phyloP scores from a whole-genome alignment of 352 stramenopile species.

The Plasmopara viticola region DNA sequence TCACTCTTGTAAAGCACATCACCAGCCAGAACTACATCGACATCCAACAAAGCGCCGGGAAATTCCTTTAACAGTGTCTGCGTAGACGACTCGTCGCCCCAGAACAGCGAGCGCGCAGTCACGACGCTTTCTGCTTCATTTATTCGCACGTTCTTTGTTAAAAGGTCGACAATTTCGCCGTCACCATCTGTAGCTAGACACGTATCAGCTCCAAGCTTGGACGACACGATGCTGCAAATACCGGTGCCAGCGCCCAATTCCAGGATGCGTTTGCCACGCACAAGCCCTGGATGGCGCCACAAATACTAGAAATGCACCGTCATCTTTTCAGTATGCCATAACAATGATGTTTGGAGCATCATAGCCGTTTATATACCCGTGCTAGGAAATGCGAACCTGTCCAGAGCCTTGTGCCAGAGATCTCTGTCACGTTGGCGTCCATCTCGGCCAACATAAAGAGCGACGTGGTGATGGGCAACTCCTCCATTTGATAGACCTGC shows the following conservation, averaged over 20 bases:
- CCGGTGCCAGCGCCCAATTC: conserved; percentile 69
- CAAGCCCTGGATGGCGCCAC: conserved; percentile 33
- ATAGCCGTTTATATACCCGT: conserved; percentile 14
- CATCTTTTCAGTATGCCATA: conserved; percentile 2
- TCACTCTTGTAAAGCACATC: conserved; percentile 78
- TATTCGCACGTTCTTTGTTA: conserved; percentile 41
- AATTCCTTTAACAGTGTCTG: conserved; percentile 27
- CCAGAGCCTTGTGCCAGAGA: conserved; percentile 73
- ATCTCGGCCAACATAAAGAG: conserved; percentile 63
- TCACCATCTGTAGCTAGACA: conserved; percentile 67
- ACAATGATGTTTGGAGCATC: background rate
- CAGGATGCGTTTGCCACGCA: conserved; percentile 44
- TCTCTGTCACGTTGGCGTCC: conserved; percentile 56
- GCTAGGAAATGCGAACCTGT: conserved; percentile 63
- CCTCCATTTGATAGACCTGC: conserved; percentile 53
- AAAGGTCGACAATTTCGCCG: conserved; percentile 43
- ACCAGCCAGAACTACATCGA: conserved; percentile 59
- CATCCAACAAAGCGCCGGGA: conserved; percentile 19
- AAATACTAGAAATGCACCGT: conserved; percentile 34
- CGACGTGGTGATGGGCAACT: conserved; percentile 43
- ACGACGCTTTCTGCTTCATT: conserved; percentile 27
- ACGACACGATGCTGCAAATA: conserved; percentile 63
- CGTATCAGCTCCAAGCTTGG: conserved; percentile 37
- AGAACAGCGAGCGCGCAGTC: conserved; percentile 40
- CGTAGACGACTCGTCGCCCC: conserved; percentile 43